Evolutionary conservation across 208 protist genomes (phyloP).

Genomic region (Acanthamoeba sp.): DNA sequence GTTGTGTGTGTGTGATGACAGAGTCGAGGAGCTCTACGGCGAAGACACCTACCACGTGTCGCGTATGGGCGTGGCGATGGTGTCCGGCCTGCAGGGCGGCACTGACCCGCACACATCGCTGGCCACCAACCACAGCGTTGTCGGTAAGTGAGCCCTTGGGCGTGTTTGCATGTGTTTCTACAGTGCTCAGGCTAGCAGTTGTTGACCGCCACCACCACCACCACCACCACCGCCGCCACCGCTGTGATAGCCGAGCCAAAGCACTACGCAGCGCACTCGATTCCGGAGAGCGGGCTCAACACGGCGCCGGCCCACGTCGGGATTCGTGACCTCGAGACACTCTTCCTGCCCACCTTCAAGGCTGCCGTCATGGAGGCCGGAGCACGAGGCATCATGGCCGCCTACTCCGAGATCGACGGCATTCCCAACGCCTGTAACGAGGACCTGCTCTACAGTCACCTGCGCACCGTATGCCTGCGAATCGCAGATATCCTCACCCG

Average conservation of each 20-base stretch:
- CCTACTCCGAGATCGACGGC: background rate
- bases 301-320: background rate
- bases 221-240: too few species aligned
- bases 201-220: too few species aligned
- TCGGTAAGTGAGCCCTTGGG: background rate
- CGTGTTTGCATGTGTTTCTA: too few species aligned
- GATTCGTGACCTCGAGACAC: background rate
- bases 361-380: background rate
- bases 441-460: background rate
- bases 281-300: background rate
- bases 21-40: background rate
- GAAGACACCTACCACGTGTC: background rate
- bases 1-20: background rate
- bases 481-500: too few species aligned
- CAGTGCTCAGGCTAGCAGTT: too few species aligned
- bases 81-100: background rate
- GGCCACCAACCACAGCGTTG: background rate
- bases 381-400: background rate
- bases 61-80: background rate
- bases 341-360: constrained; percentile 22
- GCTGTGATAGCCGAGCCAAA: background rate
- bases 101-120: constrained; percentile 5
- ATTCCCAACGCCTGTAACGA: background rate
- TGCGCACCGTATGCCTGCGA: background rate
- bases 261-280: background rate